Evolutionary conservation across 768 basidiomycete genomes (phyloP).

Genomic region (Tephrocybe sp.): DNA sequence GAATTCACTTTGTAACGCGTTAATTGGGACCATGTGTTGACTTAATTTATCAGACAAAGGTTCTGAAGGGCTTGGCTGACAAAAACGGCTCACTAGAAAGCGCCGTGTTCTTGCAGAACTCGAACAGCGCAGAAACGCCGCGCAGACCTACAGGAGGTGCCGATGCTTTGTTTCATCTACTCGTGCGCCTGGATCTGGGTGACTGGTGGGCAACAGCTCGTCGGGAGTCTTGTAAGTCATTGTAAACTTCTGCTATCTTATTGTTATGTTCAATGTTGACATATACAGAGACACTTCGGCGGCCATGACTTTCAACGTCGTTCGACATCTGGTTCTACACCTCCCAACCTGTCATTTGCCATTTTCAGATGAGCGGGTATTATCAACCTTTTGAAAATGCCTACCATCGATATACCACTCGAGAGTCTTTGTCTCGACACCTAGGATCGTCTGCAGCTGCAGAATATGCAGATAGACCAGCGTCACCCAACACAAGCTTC

Average conservation of each 20-base stretch:
- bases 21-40: slow-evolving; percentile 4
- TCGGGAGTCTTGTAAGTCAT: slow-evolving; percentile 5
- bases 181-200: slow-evolving; percentile 51
- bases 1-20: neutral
- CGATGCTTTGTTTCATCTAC: slow-evolving; percentile 53
- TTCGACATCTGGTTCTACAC: slow-evolving; percentile 25
- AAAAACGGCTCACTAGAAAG: slow-evolving; percentile 35
- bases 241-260: too few relatives aligned
- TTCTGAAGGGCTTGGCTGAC: slow-evolving; percentile 56
- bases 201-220: slow-evolving; percentile 53
- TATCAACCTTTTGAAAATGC: slow-evolving; percentile 9
- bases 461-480: slow-evolving; percentile 35
- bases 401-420: slow-evolving; percentile 42
- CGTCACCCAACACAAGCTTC: slow-evolving; percentile 39
- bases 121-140: slow-evolving; percentile 23
- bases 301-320: slow-evolving; percentile 1
- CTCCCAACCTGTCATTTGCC: slow-evolving; percentile 28
- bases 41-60: slow-evolving; percentile 43
- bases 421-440: slow-evolving; percentile 37
- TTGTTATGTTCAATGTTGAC: too few relatives aligned
- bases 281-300: too few relatives aligned
- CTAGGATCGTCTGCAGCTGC: slow-evolving; percentile 38
- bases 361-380: neutral
- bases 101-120: slow-evolving; percentile 21
- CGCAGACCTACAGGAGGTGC: slow-evolving; percentile 48